These are phyloP conservation scores for Ophidiomyces ophidiicola DNA, from an alignment of 2,329 filamentous ascomycete species.

Conservation along the genomic window DNA sequence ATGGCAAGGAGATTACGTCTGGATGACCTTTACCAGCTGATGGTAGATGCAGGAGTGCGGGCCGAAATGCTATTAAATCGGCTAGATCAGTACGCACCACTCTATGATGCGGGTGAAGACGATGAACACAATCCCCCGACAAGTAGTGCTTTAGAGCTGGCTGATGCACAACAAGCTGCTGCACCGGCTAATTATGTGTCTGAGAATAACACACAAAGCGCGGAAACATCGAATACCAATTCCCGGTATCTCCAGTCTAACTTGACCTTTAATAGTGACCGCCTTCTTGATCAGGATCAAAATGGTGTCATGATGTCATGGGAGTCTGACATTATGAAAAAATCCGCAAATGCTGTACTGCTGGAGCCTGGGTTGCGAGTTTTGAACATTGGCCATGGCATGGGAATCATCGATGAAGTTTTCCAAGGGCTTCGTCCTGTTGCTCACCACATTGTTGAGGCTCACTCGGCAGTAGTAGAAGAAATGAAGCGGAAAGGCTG, in stretches of 20 bases:
- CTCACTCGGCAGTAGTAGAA: conserved; percentile 63
- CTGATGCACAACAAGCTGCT: conserved; percentile 6
- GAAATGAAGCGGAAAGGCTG: conserved; percentile 57
- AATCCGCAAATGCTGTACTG: conserved; percentile 57
- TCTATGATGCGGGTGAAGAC: conserved; percentile 40
- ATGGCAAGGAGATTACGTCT: conserved; percentile 60
- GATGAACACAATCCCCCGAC: conserved; percentile 20
- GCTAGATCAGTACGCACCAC: conserved; percentile 66
- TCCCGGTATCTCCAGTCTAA: conserved; percentile 56
- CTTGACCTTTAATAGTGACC: conserved; percentile 52
- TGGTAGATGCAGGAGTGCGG: conserved; percentile 79
- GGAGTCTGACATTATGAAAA: conserved; percentile 77
- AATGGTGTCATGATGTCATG: conserved; percentile 93
- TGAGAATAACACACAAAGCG: conserved; percentile 8
- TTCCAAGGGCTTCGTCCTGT: conserved; percentile 57
- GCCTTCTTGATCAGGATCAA: conserved; percentile 58
- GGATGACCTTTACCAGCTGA: conserved; percentile 60
- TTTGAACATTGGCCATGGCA: conserved; percentile 79
- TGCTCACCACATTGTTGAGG: conserved; percentile 73
- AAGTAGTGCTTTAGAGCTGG: conserved; percentile 4
- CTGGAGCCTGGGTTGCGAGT: conserved; percentile 53
- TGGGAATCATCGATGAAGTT: conserved; percentile 75
- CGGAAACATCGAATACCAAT: conserved; percentile 37
- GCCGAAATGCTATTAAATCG: conserved; percentile 77
- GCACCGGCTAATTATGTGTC: conserved; percentile 1